phyloP scores from a whole-genome alignment of 2,329 filamentous ascomycete genomes.

The Rutstroemia sp. region DNA sequence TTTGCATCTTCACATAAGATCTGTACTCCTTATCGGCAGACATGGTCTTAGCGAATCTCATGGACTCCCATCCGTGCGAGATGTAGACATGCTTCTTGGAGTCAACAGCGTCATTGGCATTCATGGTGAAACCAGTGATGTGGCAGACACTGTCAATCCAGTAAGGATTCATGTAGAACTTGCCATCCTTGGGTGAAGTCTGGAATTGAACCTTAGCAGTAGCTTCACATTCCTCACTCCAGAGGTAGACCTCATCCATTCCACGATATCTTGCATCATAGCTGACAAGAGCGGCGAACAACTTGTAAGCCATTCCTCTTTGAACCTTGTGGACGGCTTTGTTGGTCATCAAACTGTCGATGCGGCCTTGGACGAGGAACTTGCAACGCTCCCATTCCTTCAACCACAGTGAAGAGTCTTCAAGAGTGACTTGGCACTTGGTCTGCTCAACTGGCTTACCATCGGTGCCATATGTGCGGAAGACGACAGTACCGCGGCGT shows the following conservation, averaged over 20 bases:
- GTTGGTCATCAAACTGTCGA: constrained; percentile 32
- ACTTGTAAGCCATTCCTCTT: constrained; percentile 67
- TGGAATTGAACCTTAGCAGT: constrained; percentile 39
- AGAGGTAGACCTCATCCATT: constrained; percentile 48
- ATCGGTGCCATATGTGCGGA: constrained; percentile 10
- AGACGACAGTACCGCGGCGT: constrained; percentile 10
- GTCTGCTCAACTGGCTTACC: constrained; percentile 12
- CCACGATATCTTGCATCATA: constrained; percentile 45
- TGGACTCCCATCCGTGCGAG: constrained; percentile 23
- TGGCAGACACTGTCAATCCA: constrained; percentile 54
- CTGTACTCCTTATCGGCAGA: constrained; percentile 17
- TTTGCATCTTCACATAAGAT: constrained; percentile 26
- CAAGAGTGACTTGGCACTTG: constrained; percentile 8
- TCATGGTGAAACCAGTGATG: constrained; percentile 54
- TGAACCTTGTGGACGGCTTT: constrained; percentile 57
- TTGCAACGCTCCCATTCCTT: constrained; percentile 9
- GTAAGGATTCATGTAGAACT: constrained; percentile 48
- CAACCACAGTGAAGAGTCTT: constrained; percentile 6
- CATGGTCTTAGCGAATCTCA: constrained; percentile 19
- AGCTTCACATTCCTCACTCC: constrained; percentile 39
- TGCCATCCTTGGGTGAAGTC: constrained; percentile 40
- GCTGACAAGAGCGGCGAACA: constrained; percentile 48
- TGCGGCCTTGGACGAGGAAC: constrained; percentile 28
- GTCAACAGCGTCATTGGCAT: constrained; percentile 37
- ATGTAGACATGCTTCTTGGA: constrained; percentile 22